These are phyloP conservation scores for Auricularia auricula-judae DNA, from an alignment of 768 basidiomycete genomes.

Conservation along the genomic window DNA sequence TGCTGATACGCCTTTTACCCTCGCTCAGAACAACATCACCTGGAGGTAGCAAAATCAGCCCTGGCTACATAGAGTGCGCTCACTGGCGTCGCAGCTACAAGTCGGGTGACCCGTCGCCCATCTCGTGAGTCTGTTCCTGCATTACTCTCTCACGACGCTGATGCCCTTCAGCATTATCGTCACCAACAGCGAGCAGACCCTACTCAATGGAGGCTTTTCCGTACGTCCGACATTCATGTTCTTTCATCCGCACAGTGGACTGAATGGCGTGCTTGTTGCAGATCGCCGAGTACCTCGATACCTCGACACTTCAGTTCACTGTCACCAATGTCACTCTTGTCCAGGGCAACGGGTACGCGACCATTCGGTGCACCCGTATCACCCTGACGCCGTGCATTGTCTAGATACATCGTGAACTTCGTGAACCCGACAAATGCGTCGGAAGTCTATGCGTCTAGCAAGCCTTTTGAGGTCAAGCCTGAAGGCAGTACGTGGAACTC, in stretches of 20 bases:
- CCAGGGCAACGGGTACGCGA: conserved; percentile 5
- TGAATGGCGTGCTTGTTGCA: conserved; percentile 1
- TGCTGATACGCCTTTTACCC: background rate
- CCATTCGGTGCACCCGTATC: too few species aligned
- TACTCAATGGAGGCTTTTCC: conserved; percentile 26
- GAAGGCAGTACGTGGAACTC: conserved; percentile 31
- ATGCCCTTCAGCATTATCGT: conserved; percentile 15
- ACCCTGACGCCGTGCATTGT: too few species aligned
- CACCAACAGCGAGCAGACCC: conserved; percentile 19
- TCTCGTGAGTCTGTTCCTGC: conserved; percentile 11
- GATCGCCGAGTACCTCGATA: conserved; percentile 22
- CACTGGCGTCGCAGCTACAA: conserved; percentile 7
- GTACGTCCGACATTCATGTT: conserved; percentile 1
- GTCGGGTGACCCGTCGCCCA: conserved; percentile 22
- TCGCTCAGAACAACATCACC: background rate
- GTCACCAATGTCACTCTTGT: conserved; percentile 26
- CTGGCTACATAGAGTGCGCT: background rate
- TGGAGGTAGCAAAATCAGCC: background rate
- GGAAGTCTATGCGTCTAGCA: conserved; percentile 46
- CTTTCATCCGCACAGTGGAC: background rate
- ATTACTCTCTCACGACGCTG: background rate
- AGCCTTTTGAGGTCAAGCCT: conserved; percentile 51
- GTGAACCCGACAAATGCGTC: conserved; percentile 21
- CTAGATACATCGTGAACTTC: conserved; percentile 24
- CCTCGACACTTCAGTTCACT: conserved; percentile 11